phyloP scores from a whole-genome alignment of 2,329 filamentous ascomycete genomes.

The Scedosporium boydii region DNA sequence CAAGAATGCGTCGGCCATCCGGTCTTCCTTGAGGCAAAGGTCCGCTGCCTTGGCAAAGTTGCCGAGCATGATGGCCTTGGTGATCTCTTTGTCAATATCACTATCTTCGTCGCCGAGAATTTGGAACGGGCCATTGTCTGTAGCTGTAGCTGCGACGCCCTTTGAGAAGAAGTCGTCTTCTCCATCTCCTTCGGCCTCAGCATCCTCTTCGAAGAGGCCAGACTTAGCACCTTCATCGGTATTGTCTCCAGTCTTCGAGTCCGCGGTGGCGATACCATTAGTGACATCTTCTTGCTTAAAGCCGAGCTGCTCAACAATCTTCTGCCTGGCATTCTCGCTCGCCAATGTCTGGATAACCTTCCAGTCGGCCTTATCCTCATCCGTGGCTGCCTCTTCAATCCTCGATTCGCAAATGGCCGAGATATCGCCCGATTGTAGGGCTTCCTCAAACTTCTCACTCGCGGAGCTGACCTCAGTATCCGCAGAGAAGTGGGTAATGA shows the following conservation, averaged over 20 bases:
- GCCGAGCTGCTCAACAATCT: slow-evolving; percentile 84
- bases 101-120: slow-evolving; percentile 79
- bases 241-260: slow-evolving; percentile 21
- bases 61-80: slow-evolving; percentile 77
- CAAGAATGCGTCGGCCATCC: slow-evolving; percentile 93
- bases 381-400: slow-evolving; percentile 63
- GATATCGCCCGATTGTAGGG: slow-evolving; percentile 69
- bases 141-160: slow-evolving; percentile 84
- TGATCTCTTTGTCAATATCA: slow-evolving; percentile 75
- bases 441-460: slow-evolving; percentile 78
- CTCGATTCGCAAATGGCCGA: slow-evolving; percentile 70
- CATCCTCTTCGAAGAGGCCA: slow-evolving; percentile 68
- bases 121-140: slow-evolving; percentile 90
- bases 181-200: slow-evolving; percentile 53
- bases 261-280: slow-evolving; percentile 21
- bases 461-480: slow-evolving; percentile 78
- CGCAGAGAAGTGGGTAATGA: slow-evolving; percentile 79
- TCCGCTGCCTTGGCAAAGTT: slow-evolving; percentile 86
- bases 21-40: slow-evolving; percentile 77
- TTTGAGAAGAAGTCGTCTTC: slow-evolving; percentile 86
- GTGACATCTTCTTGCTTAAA: slow-evolving; percentile 51
- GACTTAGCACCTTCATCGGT: slow-evolving; percentile 39
- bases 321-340: slow-evolving; percentile 73
- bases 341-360: slow-evolving; percentile 84
- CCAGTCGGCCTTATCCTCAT: slow-evolving; percentile 95